Percentiles rank a stretch among this genome's conserved stretches.
Conservation (phyloP, 2,329 filamentous ascomycete species). For the Curvularia spicifera region DNA sequence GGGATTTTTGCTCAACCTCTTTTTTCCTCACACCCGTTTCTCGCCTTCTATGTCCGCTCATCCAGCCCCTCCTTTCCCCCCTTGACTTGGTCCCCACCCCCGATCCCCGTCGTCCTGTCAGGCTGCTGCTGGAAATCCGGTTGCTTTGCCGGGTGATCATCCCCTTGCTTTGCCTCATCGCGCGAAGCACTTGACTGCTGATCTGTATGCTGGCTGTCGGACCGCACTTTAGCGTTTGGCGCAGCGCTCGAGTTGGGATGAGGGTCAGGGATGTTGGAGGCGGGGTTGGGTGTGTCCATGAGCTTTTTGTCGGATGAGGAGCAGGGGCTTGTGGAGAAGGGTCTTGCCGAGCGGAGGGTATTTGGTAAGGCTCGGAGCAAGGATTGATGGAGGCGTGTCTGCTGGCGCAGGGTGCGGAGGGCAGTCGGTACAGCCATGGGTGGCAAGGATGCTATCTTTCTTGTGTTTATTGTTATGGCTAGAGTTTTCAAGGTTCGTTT, state of each 20-base stretch:
- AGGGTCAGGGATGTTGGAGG: slow-evolving; percentile 30
- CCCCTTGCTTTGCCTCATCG: slow-evolving; percentile 35
- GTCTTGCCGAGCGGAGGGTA: neutral
- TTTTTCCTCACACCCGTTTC: neutral
- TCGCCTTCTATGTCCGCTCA: slow-evolving; percentile 21
- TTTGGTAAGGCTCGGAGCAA: neutral
- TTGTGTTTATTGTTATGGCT: neutral
- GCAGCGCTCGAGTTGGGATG: slow-evolving; percentile 29
- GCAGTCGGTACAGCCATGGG: slow-evolving; percentile 2
- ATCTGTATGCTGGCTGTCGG: slow-evolving; percentile 37
- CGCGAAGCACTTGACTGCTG: slow-evolving; percentile 41
- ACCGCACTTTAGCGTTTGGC: slow-evolving; percentile 30
- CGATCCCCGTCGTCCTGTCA: slow-evolving; percentile 44
- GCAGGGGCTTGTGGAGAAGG: neutral
- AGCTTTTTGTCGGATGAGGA: slow-evolving; percentile 11
- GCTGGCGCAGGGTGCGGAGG: slow-evolving; percentile 12
- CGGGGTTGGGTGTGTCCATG: slow-evolving; percentile 27
- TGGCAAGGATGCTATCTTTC: neutral
- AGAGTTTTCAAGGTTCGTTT: neutral
- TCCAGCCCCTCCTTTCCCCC: slow-evolving; percentile 44
- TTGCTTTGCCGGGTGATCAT: slow-evolving; percentile 50
- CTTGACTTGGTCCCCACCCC: slow-evolving; percentile 33
- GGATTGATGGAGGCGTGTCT: slow-evolving; percentile 1
- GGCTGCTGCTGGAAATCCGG: slow-evolving; percentile 45
- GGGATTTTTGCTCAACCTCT: too few species aligned